Evolutionary conservation across 805 yeast species (phyloP).

Genomic region (Pichia sporocuriosa): DNA sequence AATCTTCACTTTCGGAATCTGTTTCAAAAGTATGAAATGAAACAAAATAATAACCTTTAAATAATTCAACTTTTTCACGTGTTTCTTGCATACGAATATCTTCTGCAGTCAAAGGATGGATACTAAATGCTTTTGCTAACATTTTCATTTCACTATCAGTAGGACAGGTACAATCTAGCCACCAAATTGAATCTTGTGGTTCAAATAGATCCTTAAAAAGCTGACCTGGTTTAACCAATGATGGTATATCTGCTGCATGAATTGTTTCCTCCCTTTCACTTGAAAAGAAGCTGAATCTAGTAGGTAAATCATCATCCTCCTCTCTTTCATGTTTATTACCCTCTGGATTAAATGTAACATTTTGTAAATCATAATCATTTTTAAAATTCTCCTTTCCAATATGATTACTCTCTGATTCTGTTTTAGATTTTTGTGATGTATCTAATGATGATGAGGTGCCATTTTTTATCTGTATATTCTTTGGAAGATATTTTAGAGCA

Average conservation of each 20-base stretch:
- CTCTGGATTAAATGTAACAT: conserved; percentile 14
- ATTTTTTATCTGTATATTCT: conserved; percentile 12
- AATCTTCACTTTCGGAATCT: conserved; percentile 75
- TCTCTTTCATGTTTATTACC: conserved; percentile 13
- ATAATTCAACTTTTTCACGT: conserved; percentile 93
- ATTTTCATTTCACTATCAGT: conserved; percentile 93
- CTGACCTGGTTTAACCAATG: conserved; percentile 60
- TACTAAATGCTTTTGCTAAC: conserved; percentile 87
- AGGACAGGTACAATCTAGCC: conserved; percentile 93
- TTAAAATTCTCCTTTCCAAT: neutral
- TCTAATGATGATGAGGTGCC: conserved; percentile 10
- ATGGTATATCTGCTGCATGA: conserved; percentile 82
- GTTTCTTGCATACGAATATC: conserved; percentile 95
- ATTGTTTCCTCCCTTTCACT: conserved; percentile 80
- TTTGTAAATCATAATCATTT: neutral
- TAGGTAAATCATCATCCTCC: conserved; percentile 37
- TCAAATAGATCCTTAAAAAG: conserved; percentile 64
- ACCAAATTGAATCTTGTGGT: conserved; percentile 79
- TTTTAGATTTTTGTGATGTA: conserved; percentile 1
- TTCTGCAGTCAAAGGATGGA: conserved; percentile 96
- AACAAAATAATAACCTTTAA: conserved; percentile 84
- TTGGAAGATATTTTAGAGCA: conserved; percentile 59
- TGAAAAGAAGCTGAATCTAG: conserved; percentile 77
- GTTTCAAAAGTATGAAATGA: conserved; percentile 95
- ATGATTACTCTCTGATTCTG: neutral